A percentile compares a stretch with the other conserved stretches of the same genome.
phyloP scores from a whole-genome alignment of 2,329 filamentous ascomycete species.

The Ambrosiella cleistominuta region DNA sequence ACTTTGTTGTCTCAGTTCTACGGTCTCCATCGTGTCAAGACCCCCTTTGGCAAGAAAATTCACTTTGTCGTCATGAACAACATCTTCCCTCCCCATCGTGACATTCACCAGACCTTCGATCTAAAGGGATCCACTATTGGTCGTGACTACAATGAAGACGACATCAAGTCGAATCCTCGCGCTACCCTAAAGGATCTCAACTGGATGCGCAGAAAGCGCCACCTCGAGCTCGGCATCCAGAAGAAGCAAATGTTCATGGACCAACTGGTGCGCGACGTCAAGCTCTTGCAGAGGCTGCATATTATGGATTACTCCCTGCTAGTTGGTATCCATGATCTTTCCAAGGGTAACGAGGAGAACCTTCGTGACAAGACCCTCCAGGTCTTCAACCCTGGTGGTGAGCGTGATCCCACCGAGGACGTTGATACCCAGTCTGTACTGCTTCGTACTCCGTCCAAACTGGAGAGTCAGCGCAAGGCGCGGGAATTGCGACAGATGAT shows the following conservation, averaged over 20 bases:
- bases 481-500: slow-evolving; percentile 83
- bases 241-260: slow-evolving; percentile 81
- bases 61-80: slow-evolving; percentile 99
- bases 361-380: slow-evolving; percentile 75
- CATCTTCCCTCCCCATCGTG: slow-evolving; percentile 87
- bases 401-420: slow-evolving; percentile 30
- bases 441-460: slow-evolving; percentile 76
- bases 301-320: slow-evolving; percentile 99
- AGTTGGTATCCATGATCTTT: slow-evolving; percentile 81
- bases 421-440: slow-evolving; percentile 44
- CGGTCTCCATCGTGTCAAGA: slow-evolving; percentile 90
- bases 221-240: slow-evolving; percentile 71
- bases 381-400: slow-evolving; percentile 70
- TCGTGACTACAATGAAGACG: slow-evolving; percentile 76
- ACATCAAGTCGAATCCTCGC: slow-evolving; percentile 71
- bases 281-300: slow-evolving; percentile 66
- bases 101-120: slow-evolving; percentile 95
- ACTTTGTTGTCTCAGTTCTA: slow-evolving; percentile 97
- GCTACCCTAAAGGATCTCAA: slow-evolving; percentile 94
- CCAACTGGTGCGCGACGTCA: slow-evolving; percentile 76
- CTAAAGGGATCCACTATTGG: slow-evolving; percentile 92
- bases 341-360: slow-evolving; percentile 87
- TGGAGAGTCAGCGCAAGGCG: slow-evolving; percentile 82
- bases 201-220: slow-evolving; percentile 72
- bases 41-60: slow-evolving; percentile 94